These are phyloP conservation scores for Aspergillus homomorphus DNA, from an alignment of 495 filamentous ascomycete genomes.

Conservation along the genomic window DNA sequence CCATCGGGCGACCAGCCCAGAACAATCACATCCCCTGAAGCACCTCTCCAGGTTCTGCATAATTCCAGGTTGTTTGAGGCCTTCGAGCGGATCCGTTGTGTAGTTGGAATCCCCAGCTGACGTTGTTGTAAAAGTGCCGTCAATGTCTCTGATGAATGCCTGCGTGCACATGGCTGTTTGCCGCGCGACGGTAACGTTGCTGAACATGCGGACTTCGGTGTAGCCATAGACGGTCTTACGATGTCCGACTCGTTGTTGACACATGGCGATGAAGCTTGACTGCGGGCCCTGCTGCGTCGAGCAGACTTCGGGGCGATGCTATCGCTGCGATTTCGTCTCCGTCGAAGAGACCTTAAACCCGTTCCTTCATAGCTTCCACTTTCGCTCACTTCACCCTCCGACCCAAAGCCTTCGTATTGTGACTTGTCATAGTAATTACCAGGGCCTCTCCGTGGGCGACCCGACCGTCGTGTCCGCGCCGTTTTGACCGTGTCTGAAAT, in stretches of 20 bases:
- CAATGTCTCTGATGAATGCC: neutral
- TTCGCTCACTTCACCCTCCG: too few species aligned
- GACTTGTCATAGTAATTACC: neutral
- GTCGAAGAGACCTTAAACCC: too few species aligned
- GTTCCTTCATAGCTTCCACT: too few species aligned
- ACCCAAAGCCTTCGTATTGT: neutral
- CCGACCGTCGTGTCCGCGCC: neutral
- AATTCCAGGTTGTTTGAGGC: conserved; percentile 27
- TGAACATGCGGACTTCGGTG: neutral
- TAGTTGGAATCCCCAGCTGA: conserved; percentile 20
- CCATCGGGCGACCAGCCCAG: conserved; percentile 51
- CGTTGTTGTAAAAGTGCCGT: conserved; percentile 25
- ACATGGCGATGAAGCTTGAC: neutral
- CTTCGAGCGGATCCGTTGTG: conserved; percentile 18
- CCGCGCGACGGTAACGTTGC: neutral
- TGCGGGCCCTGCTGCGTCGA: neutral
- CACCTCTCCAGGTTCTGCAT: conserved; percentile 48
- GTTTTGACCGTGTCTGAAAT: neutral
- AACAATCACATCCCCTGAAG: conserved; percentile 49
- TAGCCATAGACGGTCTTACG: too few species aligned
- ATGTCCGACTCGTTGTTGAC: neutral
- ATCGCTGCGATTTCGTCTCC: neutral
- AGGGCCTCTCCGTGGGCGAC: neutral
- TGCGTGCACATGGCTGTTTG: neutral
- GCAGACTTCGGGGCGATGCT: neutral